These are phyloP conservation scores for Wickerhamomyces strasburgensis DNA, from an alignment of 805 yeast genomes.

Conservation along the genomic window DNA sequence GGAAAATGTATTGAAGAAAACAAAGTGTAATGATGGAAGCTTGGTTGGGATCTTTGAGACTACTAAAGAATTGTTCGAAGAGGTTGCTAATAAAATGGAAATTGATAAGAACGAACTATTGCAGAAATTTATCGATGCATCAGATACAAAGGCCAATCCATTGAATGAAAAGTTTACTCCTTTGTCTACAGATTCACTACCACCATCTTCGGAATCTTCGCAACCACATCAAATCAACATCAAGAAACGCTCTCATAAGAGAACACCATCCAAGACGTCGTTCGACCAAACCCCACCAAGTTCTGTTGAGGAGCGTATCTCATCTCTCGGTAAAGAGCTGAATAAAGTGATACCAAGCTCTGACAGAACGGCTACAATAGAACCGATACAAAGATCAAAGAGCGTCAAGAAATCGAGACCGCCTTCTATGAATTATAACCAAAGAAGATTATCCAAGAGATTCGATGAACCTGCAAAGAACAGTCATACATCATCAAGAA, in stretches of 20 bases:
- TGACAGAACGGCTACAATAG: slow-evolving; percentile 15
- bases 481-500: neutral
- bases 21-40: slow-evolving; percentile 46
- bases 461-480: neutral
- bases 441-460: neutral
- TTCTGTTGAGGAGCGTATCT: slow-evolving; percentile 18
- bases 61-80: slow-evolving; percentile 41
- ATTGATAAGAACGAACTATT: slow-evolving; percentile 19
- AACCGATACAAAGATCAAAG: slow-evolving; percentile 1
- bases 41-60: slow-evolving; percentile 40
- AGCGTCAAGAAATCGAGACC: neutral
- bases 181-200: too few relatives aligned
- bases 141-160: slow-evolving; percentile 8
- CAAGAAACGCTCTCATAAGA: slow-evolving; percentile 14
- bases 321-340: slow-evolving; percentile 18
- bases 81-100: slow-evolving; percentile 31
- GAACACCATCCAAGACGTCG: neutral
- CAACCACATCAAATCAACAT: slow-evolving; percentile 2
- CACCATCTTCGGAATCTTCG: neutral
- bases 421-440: neutral
- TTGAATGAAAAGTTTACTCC: too few relatives aligned
- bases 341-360: slow-evolving; percentile 19
- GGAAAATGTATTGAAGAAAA: slow-evolving; percentile 37
- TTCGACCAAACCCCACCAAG: neutral
- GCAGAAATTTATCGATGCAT: slow-evolving; percentile 27